Conservation (phyloP, 495 filamentous ascomycete species). For the Xylaria telfairii region DNA sequence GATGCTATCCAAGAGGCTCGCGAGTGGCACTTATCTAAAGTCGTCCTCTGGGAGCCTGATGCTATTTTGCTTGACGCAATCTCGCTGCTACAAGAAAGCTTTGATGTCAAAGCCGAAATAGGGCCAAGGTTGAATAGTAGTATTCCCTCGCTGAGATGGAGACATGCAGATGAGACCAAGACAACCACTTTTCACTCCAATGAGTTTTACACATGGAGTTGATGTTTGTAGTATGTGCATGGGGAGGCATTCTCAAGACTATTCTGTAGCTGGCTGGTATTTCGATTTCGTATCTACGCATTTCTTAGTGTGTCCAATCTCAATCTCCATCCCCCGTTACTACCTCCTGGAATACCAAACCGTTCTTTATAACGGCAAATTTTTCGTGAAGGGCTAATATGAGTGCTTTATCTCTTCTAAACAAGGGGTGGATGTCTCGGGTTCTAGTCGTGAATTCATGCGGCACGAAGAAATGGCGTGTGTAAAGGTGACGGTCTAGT, state of each 20-base stretch:
- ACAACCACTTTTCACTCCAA: not conserved
- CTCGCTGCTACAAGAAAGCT: not conserved
- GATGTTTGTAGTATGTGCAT: not conserved
- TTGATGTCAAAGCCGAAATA: not conserved
- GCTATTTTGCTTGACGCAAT: not conserved
- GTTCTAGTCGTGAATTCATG: not conserved
- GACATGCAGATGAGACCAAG: not conserved
- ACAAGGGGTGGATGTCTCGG: not conserved
- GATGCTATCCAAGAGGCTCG: constrained; percentile 8
- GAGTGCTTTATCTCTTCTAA: not conserved
- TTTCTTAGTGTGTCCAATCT: not conserved
- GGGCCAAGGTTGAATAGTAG: not conserved
- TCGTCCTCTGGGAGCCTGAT: not conserved
- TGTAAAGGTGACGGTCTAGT: not conserved
- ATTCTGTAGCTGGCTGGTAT: too few relatives aligned
- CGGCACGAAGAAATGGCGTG: not conserved
- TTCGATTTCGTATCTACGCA: not conserved
- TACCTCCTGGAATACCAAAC: not conserved
- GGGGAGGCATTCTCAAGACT: not conserved
- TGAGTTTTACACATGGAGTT: constrained; percentile 10
- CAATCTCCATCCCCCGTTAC: not conserved
- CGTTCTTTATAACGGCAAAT: not conserved
- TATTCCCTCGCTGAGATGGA: constrained; percentile 1
- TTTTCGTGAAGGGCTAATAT: not conserved
- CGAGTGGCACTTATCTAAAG: not conserved